A percentile compares a stretch with the other conserved stretches of the same genome.
phyloP scores from a whole-genome alignment of 1,284 basidiomycete species.

The Ustilago vetiveriae region DNA sequence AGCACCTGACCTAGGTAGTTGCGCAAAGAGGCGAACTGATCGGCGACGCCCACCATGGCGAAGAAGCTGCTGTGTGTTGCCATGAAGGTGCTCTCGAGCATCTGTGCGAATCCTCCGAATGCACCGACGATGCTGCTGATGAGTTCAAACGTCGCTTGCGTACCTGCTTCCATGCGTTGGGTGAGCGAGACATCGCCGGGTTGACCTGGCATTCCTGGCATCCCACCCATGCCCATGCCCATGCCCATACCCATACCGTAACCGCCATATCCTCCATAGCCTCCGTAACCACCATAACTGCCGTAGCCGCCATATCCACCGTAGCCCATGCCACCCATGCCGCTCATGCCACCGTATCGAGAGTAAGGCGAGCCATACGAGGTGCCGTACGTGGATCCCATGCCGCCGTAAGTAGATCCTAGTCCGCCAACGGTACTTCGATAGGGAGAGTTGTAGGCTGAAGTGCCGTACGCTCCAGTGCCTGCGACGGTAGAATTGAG shows the following conservation, averaged over 20 bases:
- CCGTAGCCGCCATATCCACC: slow-evolving; percentile 51
- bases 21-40: slow-evolving; percentile 90
- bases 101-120: slow-evolving; percentile 93
- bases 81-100: slow-evolving; percentile 98
- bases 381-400: slow-evolving; percentile 57
- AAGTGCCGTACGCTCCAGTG: slow-evolving; percentile 37
- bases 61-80: slow-evolving; percentile 98
- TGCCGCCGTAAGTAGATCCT: slow-evolving; percentile 59
- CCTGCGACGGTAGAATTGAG: slow-evolving; percentile 18
- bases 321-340: slow-evolving; percentile 40
- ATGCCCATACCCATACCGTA: slow-evolving; percentile 54
- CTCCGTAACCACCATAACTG: slow-evolving; percentile 52
- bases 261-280: slow-evolving; percentile 48
- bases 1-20: slow-evolving; percentile 93
- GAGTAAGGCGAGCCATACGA: slow-evolving; percentile 63
- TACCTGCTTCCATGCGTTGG: slow-evolving; percentile 86
- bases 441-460: slow-evolving; percentile 41
- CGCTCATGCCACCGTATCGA: slow-evolving; percentile 55
- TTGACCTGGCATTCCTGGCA: slow-evolving; percentile 56
- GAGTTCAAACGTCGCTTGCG: slow-evolving; percentile 90
- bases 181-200: slow-evolving; percentile 73
- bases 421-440: slow-evolving; percentile 49
- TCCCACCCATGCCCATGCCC: slow-evolving; percentile 57
- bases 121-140: slow-evolving; percentile 95
- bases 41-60: slow-evolving; percentile 96